These are phyloP conservation scores for Xylaria telfairii DNA, from an alignment of 495 filamentous ascomycete genomes.

Conservation along the genomic window DNA sequence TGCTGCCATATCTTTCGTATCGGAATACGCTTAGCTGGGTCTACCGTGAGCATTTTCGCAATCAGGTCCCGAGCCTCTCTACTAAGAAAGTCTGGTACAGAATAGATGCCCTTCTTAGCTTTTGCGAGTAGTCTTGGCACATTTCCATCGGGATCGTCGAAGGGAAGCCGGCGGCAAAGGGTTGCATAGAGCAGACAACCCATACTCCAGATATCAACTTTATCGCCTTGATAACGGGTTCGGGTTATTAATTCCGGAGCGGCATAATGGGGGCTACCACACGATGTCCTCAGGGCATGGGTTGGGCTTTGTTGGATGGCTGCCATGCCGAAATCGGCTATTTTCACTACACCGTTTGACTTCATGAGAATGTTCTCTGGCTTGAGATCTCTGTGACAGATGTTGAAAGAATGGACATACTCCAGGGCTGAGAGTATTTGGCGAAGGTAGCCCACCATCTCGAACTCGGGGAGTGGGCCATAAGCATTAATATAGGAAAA, in stretches of 20 bases:
- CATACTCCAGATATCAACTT: slow-evolving; percentile 92
- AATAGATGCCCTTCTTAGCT: slow-evolving; percentile 73
- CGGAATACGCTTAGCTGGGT: slow-evolving; percentile 76
- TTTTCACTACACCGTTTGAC: slow-evolving; percentile 73
- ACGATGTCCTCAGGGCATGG: slow-evolving; percentile 81
- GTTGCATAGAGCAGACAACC: slow-evolving; percentile 89
- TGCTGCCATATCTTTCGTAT: slow-evolving; percentile 84
- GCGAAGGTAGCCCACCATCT: slow-evolving; percentile 84
- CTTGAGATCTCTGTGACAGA: slow-evolving; percentile 96
- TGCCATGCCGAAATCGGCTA: slow-evolving; percentile 98
- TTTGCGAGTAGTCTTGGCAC: slow-evolving; percentile 63
- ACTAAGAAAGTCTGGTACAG: slow-evolving; percentile 71
- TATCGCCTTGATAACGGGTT: slow-evolving; percentile 76
- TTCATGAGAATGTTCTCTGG: slow-evolving; percentile 95
- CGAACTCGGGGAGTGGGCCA: slow-evolving; percentile 73
- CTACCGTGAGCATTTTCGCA: slow-evolving; percentile 70
- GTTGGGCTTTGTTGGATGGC: slow-evolving; percentile 79
- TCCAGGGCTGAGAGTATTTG: slow-evolving; percentile 92
- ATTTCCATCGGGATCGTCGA: slow-evolving; percentile 66
- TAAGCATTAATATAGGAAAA: slow-evolving; percentile 77
- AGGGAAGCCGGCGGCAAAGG: slow-evolving; percentile 80
- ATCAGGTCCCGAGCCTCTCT: slow-evolving; percentile 81
- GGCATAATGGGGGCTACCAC: slow-evolving; percentile 95
- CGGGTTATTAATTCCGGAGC: slow-evolving; percentile 86
- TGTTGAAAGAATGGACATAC: slow-evolving; percentile 90